phyloP scores from a whole-genome alignment of 441 rosid genomes.

The Euphorbia celastroides region DNA sequence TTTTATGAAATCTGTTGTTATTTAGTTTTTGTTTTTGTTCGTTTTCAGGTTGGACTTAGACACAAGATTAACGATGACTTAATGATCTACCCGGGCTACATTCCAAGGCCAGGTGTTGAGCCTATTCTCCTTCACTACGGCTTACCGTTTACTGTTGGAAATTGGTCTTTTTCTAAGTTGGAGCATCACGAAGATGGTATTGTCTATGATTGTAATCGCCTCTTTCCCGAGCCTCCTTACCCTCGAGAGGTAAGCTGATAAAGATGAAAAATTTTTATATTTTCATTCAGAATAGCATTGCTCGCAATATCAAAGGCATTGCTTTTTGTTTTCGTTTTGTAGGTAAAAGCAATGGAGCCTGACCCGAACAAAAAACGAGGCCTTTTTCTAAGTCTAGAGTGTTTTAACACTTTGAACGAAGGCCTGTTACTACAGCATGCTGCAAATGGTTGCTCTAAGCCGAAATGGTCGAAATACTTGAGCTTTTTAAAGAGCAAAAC shows the following conservation, averaged over 20 bases:
- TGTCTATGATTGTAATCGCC: conserved; percentile 77
- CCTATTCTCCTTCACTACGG: conserved; percentile 97
- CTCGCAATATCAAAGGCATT: neutral
- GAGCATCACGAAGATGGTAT: conserved; percentile 88
- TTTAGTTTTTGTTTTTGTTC: conserved; percentile 12
- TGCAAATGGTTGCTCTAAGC: conserved; percentile 72
- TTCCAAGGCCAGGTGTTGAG: conserved; percentile 71
- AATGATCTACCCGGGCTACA: conserved; percentile 97
- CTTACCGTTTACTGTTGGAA: conserved; percentile 73
- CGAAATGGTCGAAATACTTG: conserved; percentile 82
- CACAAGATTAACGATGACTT: conserved; percentile 84
- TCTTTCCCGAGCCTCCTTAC: conserved; percentile 98
- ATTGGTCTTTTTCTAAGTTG: conserved; percentile 95
- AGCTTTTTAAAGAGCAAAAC: conserved; percentile 95
- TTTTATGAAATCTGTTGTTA: neutral
- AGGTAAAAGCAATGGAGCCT: conserved; percentile 72
- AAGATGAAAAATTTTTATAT: conserved; percentile 6
- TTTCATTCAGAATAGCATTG: conserved; percentile 7
- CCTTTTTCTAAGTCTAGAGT: conserved; percentile 64
- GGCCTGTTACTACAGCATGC: conserved; percentile 80
- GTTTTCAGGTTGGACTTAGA: conserved; percentile 78
- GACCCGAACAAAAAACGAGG: conserved; percentile 52
- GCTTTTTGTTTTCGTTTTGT: neutral
- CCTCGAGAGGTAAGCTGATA: conserved; percentile 73
- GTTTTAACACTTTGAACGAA: conserved; percentile 85